Percentiles rank a stretch among this genome's conserved stretches.
These are phyloP conservation scores for Phytophthora hybrid DNA, from an alignment of 352 stramenopile species.

Conservation along the genomic window DNA sequence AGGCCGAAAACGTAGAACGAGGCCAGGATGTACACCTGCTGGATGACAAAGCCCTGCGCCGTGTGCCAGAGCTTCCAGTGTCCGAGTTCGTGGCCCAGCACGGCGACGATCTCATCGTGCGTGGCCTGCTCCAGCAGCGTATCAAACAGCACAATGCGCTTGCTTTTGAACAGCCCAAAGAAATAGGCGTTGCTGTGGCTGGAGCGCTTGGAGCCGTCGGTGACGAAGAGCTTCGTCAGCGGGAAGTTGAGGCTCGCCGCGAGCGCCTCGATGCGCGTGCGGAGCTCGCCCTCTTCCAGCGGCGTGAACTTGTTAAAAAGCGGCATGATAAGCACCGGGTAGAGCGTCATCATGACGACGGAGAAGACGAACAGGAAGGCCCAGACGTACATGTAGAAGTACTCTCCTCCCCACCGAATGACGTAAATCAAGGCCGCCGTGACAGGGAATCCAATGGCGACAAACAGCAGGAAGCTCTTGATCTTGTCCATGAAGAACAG, in stretches of 20 bases:
- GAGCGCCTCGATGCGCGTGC: conserved; percentile 93
- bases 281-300: conserved; percentile 90
- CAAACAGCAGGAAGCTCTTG: conserved; percentile 92
- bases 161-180: conserved; percentile 97
- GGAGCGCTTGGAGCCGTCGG: conserved; percentile 97
- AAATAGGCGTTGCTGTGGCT: conserved; percentile 93
- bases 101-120: conserved; percentile 95
- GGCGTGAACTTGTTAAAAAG: conserved; percentile 98
- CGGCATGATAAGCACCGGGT: conserved; percentile 97
- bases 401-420: conserved; percentile 75
- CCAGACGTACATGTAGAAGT: conserved; percentile 95
- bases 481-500: conserved; percentile 97
- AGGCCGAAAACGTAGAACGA: conserved; percentile 84
- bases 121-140: conserved; percentile 95
- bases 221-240: conserved; percentile 97
- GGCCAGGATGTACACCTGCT: conserved; percentile 88
- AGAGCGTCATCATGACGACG: conserved; percentile 96
- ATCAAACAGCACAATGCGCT: conserved; percentile 98
- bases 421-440: conserved; percentile 72
- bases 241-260: conserved; percentile 93
- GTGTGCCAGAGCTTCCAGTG: conserved; percentile 98
- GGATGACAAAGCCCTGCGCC: conserved; percentile 93
- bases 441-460: conserved; percentile 79
- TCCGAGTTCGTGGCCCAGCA: conserved; percentile 97
- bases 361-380: conserved; percentile 94